Percentiles rank a stretch among this genome's conserved stretches.
Evolutionary conservation across 2,329 filamentous ascomycete genomes (phyloP).

Genomic region (Dothistroma septosporum): DNA sequence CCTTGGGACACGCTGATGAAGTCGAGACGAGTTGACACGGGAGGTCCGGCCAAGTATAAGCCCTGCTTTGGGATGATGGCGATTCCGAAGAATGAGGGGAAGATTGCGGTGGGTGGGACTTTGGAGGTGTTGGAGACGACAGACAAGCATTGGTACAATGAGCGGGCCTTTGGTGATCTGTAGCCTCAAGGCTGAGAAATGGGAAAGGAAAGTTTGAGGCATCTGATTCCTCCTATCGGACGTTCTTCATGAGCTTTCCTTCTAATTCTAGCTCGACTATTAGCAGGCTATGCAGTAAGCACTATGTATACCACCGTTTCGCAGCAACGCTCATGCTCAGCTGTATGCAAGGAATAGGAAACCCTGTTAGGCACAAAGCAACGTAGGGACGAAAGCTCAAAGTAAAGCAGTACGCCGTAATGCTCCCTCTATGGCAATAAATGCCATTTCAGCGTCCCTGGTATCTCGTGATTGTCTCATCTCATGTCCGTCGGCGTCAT

Average conservation of each 20-base stretch:
- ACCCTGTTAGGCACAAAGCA: background rate
- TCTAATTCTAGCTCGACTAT: slow-evolving; percentile 3
- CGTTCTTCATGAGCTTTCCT: background rate
- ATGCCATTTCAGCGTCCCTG: slow-evolving; percentile 3
- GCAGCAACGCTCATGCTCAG: slow-evolving; percentile 1
- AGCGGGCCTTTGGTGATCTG: slow-evolving; percentile 33
- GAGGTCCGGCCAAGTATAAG: slow-evolving; percentile 58
- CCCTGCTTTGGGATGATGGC: slow-evolving; percentile 65
- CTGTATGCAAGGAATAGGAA: background rate
- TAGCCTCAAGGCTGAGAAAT: slow-evolving; percentile 10
- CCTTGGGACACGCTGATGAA: slow-evolving; percentile 61
- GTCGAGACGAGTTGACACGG: slow-evolving; percentile 57
- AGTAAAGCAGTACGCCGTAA: background rate
- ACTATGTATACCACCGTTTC: slow-evolving; percentile 2
- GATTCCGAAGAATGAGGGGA: slow-evolving; percentile 53
- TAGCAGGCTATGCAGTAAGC: slow-evolving; percentile 1
- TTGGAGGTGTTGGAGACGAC: slow-evolving; percentile 58
- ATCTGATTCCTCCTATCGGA: background rate
- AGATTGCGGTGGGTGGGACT: slow-evolving; percentile 55
- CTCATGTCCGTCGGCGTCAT: background rate
- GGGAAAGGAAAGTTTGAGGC: background rate
- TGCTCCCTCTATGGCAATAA: background rate
- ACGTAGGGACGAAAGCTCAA: background rate
- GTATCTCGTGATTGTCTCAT: slow-evolving; percentile 3
- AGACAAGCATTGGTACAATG: slow-evolving; percentile 52